phyloP scores from a whole-genome alignment of 2,329 filamentous ascomycete species.

The Ophiostoma sp. region DNA sequence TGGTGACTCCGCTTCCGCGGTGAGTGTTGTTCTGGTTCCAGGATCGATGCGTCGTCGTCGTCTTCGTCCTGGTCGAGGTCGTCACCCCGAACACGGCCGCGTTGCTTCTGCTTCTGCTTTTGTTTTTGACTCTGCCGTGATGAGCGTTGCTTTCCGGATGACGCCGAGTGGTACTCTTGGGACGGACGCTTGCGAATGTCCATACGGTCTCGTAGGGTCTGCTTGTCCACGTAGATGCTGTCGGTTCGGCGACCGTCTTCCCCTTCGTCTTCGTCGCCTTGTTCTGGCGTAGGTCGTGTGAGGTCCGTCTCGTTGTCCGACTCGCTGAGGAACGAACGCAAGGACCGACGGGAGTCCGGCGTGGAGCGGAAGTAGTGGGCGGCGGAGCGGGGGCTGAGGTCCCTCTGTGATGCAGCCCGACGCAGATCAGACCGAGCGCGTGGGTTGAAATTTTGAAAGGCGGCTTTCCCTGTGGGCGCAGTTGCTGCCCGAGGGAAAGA shows the following conservation, averaged over 20 bases:
- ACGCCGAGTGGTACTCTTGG: slow-evolving; percentile 15
- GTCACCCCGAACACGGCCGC: not conserved
- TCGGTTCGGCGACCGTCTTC: slow-evolving; percentile 31
- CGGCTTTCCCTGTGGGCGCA: slow-evolving; percentile 22
- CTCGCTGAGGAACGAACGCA: slow-evolving; percentile 40
- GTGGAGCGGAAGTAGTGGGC: slow-evolving; percentile 41
- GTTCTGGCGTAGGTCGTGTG: slow-evolving; percentile 40
- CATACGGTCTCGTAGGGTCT: slow-evolving; percentile 27
- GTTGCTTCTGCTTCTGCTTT: not conserved
- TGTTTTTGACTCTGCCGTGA: not conserved
- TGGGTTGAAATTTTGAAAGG: slow-evolving; percentile 32
- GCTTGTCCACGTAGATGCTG: slow-evolving; percentile 23
- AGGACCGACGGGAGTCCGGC: slow-evolving; percentile 40
- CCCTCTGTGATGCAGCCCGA: slow-evolving; percentile 34
- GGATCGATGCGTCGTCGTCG: not conserved
- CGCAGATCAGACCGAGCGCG: slow-evolving; percentile 36
- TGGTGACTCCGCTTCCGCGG: slow-evolving; percentile 15
- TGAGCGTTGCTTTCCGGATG: not conserved
- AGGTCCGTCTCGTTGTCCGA: slow-evolving; percentile 44
- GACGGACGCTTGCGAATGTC: slow-evolving; percentile 19
- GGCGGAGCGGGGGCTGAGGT: slow-evolving; percentile 40
- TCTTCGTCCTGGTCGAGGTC: slow-evolving; percentile 7
- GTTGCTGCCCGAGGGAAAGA: slow-evolving; percentile 27
- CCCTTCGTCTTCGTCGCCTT: slow-evolving; percentile 34
- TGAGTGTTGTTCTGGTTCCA: slow-evolving; percentile 2